Evolutionary conservation across 441 rosid species (phyloP), one percentile per base, ranked within the genome.

Genomic region (Adansonia madagascariensis): DNA sequence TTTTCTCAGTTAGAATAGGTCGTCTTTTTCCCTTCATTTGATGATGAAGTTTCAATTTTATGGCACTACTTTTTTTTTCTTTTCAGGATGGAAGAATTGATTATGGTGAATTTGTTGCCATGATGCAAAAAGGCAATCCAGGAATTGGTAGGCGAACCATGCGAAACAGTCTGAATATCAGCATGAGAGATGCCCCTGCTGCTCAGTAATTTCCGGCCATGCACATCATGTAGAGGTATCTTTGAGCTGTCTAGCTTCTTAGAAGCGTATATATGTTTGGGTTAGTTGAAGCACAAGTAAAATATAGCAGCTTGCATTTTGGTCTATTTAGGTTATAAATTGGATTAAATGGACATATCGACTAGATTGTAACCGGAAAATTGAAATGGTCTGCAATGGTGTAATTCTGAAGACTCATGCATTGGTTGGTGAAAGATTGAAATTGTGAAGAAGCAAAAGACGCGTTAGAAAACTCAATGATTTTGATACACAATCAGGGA

Each of bases 71-170:
- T 31, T 75, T 31, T 63, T 59, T 8, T 81, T 77, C 11, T 80
- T 78, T 70, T 20, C 83, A 97, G 99, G 99, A 97, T 82, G 98
- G 99, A 78, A 82, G 93, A 80, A 97, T 97, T 15, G 99, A 94
- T 67, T 97, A 97, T 72, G 90, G 93, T 39, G 99, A 97, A 84
- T 97, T 97, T 85, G 98, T 88, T 52, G 95, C 98, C 27, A 97
- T 94, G 99, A 94, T 94, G 98, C 97, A 90, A 86, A 97, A 94
- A 82, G 98, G 98, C 57, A 93, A 97, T 71, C 88, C 89, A 0
- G 99, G 98, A 78, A 72, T 97, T 4, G 99, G 98, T 8, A 90
- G 99, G 86, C 84, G 99, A 86, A 97, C 98, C 35, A 91, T 92
- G 92, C 83, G 93, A 70, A 94, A 97, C 82, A 94, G 97, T 81